phyloP scores from a whole-genome alignment of 106 monocot species.

The Xerophyta viscosa region DNA sequence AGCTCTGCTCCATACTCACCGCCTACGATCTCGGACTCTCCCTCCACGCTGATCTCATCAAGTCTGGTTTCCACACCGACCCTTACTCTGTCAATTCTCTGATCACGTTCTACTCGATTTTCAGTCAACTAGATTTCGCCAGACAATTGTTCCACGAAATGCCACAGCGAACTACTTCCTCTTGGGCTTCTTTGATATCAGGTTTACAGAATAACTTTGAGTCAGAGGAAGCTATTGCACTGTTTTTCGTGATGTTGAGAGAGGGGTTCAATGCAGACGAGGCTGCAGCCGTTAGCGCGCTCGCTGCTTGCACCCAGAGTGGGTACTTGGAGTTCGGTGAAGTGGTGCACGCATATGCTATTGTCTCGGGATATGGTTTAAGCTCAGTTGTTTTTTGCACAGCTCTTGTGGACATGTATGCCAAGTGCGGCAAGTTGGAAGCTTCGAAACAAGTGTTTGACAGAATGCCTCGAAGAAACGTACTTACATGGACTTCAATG shows the following conservation, averaged over 20 bases:
- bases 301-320: not conserved
- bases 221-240: not conserved
- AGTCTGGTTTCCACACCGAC: not conserved
- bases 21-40: too few relatives aligned
- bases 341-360: not conserved
- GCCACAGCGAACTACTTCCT: not conserved
- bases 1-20: too few relatives aligned
- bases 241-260: not conserved
- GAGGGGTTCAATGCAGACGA: not conserved
- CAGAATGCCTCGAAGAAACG: not conserved
- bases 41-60: not conserved
- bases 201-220: not conserved
- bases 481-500: not conserved
- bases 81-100: not conserved
- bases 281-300: not conserved
- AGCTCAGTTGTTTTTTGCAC: not conserved
- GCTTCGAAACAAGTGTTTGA: not conserved
- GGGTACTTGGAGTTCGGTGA: conserved; percentile 1
- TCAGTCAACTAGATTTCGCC: not conserved
- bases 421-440: not conserved
- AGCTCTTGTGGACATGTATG: not conserved
- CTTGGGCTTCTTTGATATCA: not conserved
- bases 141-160: not conserved
- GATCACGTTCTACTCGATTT: not conserved
- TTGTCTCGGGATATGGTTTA: not conserved